phyloP scores from a whole-genome alignment of 1,284 basidiomycete species.

The Erythrobasidium hasegawianum region DNA sequence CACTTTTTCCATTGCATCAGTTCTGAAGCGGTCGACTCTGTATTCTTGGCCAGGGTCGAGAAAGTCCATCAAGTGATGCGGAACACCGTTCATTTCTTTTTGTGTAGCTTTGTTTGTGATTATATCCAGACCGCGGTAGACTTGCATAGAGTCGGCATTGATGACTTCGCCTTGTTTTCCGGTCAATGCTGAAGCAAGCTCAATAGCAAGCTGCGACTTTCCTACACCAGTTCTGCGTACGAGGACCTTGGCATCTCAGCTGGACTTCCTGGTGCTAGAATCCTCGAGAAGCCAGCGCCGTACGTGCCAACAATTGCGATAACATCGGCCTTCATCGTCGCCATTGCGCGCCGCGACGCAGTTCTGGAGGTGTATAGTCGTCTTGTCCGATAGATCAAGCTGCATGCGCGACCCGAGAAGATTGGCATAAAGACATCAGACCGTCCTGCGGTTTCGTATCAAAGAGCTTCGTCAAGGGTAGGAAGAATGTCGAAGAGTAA shows the following conservation, averaged over 20 bases:
- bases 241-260: not conserved
- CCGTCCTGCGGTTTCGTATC: too few species aligned
- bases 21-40: conserved; percentile 53
- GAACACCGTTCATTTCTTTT: conserved; percentile 71
- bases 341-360: not conserved
- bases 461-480: not conserved
- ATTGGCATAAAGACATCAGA: too few species aligned
- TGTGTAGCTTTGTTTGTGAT: conserved; percentile 90
- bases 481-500: not conserved
- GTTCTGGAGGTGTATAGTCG: too few species aligned
- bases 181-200: conserved; percentile 61
- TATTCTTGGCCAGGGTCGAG: conserved; percentile 81
- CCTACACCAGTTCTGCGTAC: conserved; percentile 85
- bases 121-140: conserved; percentile 87
- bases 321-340: conserved; percentile 15
- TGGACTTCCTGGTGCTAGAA: not conserved
- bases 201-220: conserved; percentile 87
- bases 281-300: conserved; percentile 2
- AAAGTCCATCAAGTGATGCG: conserved; percentile 84
- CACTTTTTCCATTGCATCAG: conserved; percentile 46
- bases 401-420: too few species aligned
- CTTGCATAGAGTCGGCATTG: conserved; percentile 97
- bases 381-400: too few species aligned
- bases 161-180: conserved; percentile 58
- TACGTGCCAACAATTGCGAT: conserved; percentile 35